Evolutionary conservation across 2,329 filamentous ascomycete species (phyloP).

Genomic region (Penicillium polonicum): DNA sequence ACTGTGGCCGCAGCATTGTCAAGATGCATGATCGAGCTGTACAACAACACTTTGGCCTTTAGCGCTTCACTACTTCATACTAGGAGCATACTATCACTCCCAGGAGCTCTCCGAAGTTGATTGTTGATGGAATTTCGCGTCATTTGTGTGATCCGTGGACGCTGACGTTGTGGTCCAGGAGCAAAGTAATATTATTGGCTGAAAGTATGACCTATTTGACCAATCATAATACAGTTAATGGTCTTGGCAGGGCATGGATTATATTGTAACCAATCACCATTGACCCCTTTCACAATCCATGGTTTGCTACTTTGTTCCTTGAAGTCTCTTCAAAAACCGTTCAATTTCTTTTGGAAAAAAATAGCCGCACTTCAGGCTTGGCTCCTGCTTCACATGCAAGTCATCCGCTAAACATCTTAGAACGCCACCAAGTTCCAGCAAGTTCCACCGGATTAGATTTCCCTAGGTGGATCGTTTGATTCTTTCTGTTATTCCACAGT

Average conservation of each 20-base stretch:
- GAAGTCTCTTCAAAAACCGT: not conserved
- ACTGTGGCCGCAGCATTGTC: not conserved
- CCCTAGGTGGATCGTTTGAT: not conserved
- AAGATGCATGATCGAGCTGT: not conserved
- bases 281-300: not conserved
- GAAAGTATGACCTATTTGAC: accelerated
- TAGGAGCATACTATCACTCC: not conserved
- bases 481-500: not conserved
- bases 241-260: conserved; percentile 5
- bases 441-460: not conserved
- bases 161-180: conserved; percentile 1
- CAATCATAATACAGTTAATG: not conserved
- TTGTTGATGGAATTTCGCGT: not conserved
- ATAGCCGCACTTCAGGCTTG: not conserved
- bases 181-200: not conserved
- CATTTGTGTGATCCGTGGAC: not conserved
- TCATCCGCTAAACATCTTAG: not conserved
- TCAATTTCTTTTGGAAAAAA: not conserved
- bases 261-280: not conserved
- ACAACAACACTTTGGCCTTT: not conserved
- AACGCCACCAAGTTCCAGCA: not conserved
- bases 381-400: not conserved
- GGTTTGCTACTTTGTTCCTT: not conserved
- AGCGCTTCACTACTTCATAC: not conserved
- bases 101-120: not conserved